These are phyloP conservation scores for Anisogramma anomala DNA, from an alignment of 2,329 filamentous ascomycete species.

Conservation along the genomic window DNA sequence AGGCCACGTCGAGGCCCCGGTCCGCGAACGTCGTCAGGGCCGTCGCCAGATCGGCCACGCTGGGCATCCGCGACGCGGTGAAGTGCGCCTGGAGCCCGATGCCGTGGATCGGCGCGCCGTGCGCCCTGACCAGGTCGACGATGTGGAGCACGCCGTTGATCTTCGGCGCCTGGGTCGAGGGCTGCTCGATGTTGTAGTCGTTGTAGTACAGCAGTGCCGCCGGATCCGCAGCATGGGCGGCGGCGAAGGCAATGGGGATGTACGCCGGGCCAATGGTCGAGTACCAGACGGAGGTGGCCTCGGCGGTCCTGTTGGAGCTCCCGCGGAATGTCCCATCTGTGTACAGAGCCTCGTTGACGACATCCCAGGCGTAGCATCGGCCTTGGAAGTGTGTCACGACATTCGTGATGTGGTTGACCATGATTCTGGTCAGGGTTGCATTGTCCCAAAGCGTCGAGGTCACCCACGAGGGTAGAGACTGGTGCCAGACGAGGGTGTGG, in stretches of 20 bases:
- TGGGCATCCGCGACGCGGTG: conserved; percentile 38
- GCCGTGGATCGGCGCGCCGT: conserved; percentile 46
- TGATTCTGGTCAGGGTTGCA: conserved; percentile 37
- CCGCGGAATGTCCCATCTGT: conserved; percentile 43
- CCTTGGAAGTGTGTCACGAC: conserved; percentile 40
- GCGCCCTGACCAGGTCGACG: conserved; percentile 31
- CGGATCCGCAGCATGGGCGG: conserved; percentile 41
- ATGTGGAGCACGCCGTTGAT: conserved; percentile 32
- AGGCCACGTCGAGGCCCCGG: conserved; percentile 43
- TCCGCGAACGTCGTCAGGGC: conserved; percentile 39
- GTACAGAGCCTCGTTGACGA: conserved; percentile 51
- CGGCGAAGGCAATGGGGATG: conserved; percentile 45
- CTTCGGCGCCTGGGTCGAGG: conserved; percentile 27
- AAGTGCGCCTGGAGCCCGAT: conserved; percentile 52
- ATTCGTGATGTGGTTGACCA: conserved; percentile 49
- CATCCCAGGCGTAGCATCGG: conserved; percentile 53
- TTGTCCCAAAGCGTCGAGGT: conserved; percentile 40
- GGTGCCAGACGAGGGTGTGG: conserved; percentile 41
- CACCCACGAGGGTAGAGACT: conserved; percentile 39
- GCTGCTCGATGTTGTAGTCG: conserved; percentile 42
- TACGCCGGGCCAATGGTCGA: conserved; percentile 44
- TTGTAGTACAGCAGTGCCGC: conserved; percentile 38
- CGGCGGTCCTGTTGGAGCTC: neutral
- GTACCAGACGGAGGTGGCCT: conserved; percentile 39
- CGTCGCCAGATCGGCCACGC: conserved; percentile 30